A percentile compares a stretch with the other conserved stretches of the same genome.
Evolutionary conservation across 306 rosid genomes (phyloP).

Genomic region (Prunus mira): DNA sequence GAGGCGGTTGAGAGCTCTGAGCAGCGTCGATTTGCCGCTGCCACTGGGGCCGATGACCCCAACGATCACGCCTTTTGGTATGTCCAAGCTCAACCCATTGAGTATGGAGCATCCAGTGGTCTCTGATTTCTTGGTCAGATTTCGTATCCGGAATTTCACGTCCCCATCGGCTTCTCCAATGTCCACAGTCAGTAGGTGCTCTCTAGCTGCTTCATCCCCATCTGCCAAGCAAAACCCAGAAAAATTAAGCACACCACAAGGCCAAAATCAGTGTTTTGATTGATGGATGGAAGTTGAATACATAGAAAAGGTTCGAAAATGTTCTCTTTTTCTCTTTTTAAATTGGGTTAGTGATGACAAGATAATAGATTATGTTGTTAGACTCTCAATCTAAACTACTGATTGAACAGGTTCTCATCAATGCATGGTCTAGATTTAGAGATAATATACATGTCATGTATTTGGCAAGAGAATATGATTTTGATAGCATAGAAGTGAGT

Average conservation of each 20-base stretch:
- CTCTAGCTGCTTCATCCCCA: constrained; percentile 28
- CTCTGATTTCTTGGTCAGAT: constrained; percentile 51
- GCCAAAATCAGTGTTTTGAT: background rate
- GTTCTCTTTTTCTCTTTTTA: too few relatives aligned
- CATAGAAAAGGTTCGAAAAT: too few relatives aligned
- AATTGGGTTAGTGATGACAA: too few relatives aligned
- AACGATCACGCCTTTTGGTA: constrained; percentile 61
- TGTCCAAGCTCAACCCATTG: constrained; percentile 49
- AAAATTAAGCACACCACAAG: background rate
- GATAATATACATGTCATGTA: background rate
- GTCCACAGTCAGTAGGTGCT: constrained; percentile 50
- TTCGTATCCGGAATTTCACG: constrained; percentile 49
- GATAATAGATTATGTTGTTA: background rate
- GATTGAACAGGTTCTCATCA: too few relatives aligned
- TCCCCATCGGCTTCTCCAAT: background rate
- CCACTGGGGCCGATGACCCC: constrained; percentile 96
- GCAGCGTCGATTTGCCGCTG: constrained; percentile 82
- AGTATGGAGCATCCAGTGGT: constrained; percentile 34
- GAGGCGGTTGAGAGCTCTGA: constrained; percentile 77
- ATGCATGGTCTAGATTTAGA: background rate
- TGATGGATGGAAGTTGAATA: background rate
- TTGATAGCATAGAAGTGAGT: background rate
- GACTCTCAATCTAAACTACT: background rate
- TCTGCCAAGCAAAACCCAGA: background rate
- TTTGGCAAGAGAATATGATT: constrained; percentile 9